A percentile compares a stretch with the other conserved stretches of the same genome.
Conservation (phyloP, 75 land plant genomes). For the Cupressus sempervirens region DNA sequence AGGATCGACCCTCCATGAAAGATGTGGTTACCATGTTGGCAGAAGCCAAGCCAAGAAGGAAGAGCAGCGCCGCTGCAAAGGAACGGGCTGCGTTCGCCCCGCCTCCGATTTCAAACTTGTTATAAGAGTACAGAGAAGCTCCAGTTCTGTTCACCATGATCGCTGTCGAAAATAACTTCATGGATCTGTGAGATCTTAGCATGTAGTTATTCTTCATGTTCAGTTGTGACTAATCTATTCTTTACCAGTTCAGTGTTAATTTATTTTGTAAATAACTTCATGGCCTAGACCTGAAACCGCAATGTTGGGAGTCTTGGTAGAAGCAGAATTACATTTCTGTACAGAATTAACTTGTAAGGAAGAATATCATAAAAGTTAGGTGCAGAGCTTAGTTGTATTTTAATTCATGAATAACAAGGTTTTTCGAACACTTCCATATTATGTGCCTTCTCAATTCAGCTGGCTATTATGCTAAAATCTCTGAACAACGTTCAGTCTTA, state of each 20-base stretch:
- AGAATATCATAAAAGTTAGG: too few relatives aligned
- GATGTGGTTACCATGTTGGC: slow-evolving; percentile 71
- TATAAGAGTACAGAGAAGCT: slow-evolving; percentile 12
- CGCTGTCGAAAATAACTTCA: not conserved
- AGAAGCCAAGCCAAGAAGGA: slow-evolving; percentile 70
- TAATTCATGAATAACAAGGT: too few relatives aligned
- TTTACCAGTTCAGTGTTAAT: not conserved
- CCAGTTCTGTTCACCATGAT: not conserved
- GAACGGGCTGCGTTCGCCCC: slow-evolving; percentile 29
- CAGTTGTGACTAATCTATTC: not conserved
- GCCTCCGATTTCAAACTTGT: slow-evolving; percentile 38
- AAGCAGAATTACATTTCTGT: not conserved
- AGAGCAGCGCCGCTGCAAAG: slow-evolving; percentile 29
- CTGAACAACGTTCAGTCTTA: too few relatives aligned
- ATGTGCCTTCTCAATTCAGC: too few relatives aligned
- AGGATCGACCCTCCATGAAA: slow-evolving; percentile 90
- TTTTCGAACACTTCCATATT: too few relatives aligned
- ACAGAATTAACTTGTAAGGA: not conserved
- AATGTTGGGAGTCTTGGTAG: not conserved
- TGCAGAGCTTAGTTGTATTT: too few relatives aligned
- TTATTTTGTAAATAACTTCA: not conserved
- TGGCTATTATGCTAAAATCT: too few relatives aligned
- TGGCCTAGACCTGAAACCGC: not conserved
- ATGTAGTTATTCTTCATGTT: not conserved
- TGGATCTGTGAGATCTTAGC: not conserved